These are phyloP conservation scores for Tolypocladium ovalisporum DNA, from an alignment of 2,329 filamentous ascomycete genomes.

Conservation along the genomic window DNA sequence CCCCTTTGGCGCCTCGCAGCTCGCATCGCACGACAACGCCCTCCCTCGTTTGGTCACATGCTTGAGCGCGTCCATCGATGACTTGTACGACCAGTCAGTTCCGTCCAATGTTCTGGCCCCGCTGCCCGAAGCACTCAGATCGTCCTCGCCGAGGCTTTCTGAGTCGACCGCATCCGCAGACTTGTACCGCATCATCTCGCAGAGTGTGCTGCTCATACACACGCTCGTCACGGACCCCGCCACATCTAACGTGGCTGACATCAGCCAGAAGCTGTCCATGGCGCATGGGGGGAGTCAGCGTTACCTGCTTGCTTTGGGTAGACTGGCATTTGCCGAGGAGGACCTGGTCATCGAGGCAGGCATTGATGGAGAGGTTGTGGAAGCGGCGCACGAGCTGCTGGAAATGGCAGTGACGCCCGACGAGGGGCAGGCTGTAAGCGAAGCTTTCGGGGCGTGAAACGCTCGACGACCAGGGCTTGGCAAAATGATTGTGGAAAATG, in stretches of 20 bases:
- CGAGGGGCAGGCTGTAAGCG: constrained; percentile 35
- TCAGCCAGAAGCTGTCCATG: constrained; percentile 59
- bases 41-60: constrained; percentile 67
- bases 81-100: constrained; percentile 52
- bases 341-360: constrained; percentile 66
- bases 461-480: not conserved
- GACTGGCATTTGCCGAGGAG: constrained; percentile 76
- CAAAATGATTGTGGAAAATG: not conserved
- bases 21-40: constrained; percentile 57
- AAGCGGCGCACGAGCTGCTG: constrained; percentile 71
- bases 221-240: constrained; percentile 36
- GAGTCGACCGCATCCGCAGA: constrained; percentile 11
- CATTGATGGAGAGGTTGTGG: constrained; percentile 66
- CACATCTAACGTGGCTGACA: constrained; percentile 40
- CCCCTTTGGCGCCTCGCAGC: constrained; percentile 50
- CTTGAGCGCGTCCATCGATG: constrained; percentile 53
- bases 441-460: constrained; percentile 27
- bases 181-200: constrained; percentile 36
- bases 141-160: constrained; percentile 1
- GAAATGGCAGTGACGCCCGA: constrained; percentile 75
- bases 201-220: constrained; percentile 39
- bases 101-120: constrained; percentile 26
- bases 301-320: constrained; percentile 68
- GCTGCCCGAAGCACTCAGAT: constrained; percentile 3
- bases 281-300: constrained; percentile 68